Conservation (phyloP, 306 rosid species). For the Gastrolobium villosum region DNA sequence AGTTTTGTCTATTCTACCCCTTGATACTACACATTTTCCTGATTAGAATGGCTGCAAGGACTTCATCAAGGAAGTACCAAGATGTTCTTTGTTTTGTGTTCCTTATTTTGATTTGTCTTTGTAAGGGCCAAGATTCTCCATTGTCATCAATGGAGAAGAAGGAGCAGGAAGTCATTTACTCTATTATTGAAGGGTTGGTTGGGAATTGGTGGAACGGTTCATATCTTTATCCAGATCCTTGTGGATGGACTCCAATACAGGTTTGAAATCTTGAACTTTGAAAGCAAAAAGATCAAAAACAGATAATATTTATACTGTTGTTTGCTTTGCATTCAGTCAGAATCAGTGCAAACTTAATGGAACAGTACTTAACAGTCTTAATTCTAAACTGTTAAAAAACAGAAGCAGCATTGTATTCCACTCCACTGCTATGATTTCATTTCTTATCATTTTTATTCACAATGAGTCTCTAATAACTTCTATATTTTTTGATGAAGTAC, state of each 20-base stretch:
- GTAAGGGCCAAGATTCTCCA: constrained; percentile 43
- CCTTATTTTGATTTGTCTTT: background rate
- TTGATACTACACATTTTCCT: constrained; percentile 33
- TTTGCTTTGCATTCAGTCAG: constrained; percentile 1
- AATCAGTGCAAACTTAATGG: constrained; percentile 4
- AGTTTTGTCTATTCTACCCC: constrained; percentile 36
- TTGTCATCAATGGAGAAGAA: constrained; percentile 56
- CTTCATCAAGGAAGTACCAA: constrained; percentile 19
- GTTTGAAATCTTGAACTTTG: constrained; percentile 29
- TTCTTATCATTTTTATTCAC: constrained; percentile 3
- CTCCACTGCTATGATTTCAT: background rate
- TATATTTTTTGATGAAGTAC: constrained; percentile 18
- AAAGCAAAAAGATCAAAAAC: constrained; percentile 2
- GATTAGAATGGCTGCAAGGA: constrained; percentile 35
- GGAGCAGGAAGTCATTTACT: constrained; percentile 61
- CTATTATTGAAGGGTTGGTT: constrained; percentile 60
- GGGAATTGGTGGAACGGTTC: constrained; percentile 72
- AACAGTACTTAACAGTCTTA: constrained; percentile 25
- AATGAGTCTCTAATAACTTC: background rate
- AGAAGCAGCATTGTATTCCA: background rate
- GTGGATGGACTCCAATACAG: constrained; percentile 78
- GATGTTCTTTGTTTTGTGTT: constrained; percentile 37
- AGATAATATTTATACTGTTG: background rate
- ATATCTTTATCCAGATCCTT: constrained; percentile 72
- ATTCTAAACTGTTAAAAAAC: background rate